Base-by-base conservation (phyloP, 169 alveolate genomes). In the Plasmodium berghei region DNA sequence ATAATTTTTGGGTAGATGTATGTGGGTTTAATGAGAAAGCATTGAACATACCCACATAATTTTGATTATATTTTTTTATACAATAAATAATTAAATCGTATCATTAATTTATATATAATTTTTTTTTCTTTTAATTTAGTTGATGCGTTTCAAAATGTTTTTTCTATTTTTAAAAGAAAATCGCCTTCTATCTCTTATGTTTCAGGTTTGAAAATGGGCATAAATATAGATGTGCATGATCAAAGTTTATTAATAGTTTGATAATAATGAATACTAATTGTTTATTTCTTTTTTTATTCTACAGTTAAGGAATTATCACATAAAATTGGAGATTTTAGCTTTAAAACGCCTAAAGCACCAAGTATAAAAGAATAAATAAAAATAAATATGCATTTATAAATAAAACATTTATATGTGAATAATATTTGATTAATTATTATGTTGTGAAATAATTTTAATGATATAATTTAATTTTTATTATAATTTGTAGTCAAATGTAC, bases 281-380 rank as follows among this genome's bases (percentile, higher is more conserved):
- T 42, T 58, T 42, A 40, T 61, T 9, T 10, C 9, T 46, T 34
- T 48, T 64, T 70, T 48, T 22, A 1, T 20, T n/a, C 16, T 52
- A 48, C 54, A 77, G 89, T 77, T 40, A 64, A 64, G 9, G 89
- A 77, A 52, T 16, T 77, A 54, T 63, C 56, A 18, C 77, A 63
- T 71, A 64, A 77, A 22, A 77, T 77, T 22, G 52, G 8, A 46
- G 77, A 77, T 49, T 77, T 64, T 77, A 28, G 26, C 26, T 62
- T 77, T 64, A 77, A 77, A 18, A 40, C 20, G 9, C 61, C 28
- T 28, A 45, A 56, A 0, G 12, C 18, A 16, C 20, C 59, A 52
- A 6, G 59, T 52, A 52, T 0, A 1, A 48, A 18, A 69, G 46
- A 42, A 69, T 42, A 59, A 20, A 55, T 24, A 69, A 9, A 9